Evolutionary conservation across 768 basidiomycete genomes (phyloP), one percentile per base, ranked within the genome.

Genomic region (Podaxis sp.): DNA sequence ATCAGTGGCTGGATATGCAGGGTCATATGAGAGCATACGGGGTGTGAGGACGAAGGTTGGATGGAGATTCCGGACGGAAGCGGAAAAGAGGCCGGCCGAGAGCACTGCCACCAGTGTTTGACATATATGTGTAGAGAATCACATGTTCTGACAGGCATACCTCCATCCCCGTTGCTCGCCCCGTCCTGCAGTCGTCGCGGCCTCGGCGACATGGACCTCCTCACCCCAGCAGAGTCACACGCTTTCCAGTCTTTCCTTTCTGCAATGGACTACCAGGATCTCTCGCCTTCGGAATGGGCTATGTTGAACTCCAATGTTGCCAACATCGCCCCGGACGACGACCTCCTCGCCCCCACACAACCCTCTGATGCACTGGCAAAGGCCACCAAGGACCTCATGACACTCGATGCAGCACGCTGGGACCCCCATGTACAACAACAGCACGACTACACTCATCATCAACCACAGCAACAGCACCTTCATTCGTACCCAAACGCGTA

Each of bases 321-420:
- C 65, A 58, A 61, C 41, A 29, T 60, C 43, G 36, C 53, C 71
- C 43, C 46, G 17, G 53, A 78, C 51, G 79, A 84, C 55, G 80
- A 83, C 63, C 74, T 83, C 66, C 77, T 80, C 22, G 62, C 68
- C 15, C 70, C 75, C 11, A 73, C 81, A 57, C 83, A 76, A 60
- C 85, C 84, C 63, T 85, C 78, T 61, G 86, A 89, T 58, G 86
- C 86, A 1, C 81, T 94, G 58, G 76, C 88, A 57, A 89, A 88
- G 74, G 91, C 91, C 0, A 93, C 91, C 0, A 91, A 90, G 73
- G 90, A 93, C 72, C 83, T 94, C 49, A 91, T 94, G 86, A 79
- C 89, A 3, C 79, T 92, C 27, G 89, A 89, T 63, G 66, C 77
- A 27, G 78, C 73, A 13, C 74, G 70, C 6, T 85, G 76, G 79